Evolutionary conservation across 192 early-diverging fungal genomes (phyloP), one percentile per base, ranked within the genome.

Genomic region (Dispira simplex): DNA sequence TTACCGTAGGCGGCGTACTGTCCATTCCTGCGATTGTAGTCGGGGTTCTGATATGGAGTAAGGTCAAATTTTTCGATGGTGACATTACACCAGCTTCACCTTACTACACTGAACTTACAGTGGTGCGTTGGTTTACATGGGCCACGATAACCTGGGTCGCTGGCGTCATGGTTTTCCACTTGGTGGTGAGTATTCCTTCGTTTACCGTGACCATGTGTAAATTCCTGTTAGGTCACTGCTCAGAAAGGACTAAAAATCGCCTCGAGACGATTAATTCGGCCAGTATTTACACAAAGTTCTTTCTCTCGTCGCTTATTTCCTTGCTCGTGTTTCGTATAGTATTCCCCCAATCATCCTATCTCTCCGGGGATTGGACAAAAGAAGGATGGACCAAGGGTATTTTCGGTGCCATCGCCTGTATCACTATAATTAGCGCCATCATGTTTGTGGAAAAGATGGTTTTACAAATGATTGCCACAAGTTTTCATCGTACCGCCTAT

Each of bases 401-500:
- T 45, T 79, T 83, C 70, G 75, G 78, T 64, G 63, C 81, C 68
- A 78, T 81, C 46, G 69, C 68, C 8, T 63, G 75, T 0, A 25
- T 83, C 10, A 70, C 80, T 44, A 78, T 80, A 44, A 75, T 70
- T 6, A 75, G 72, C 53, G 66, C 68, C 0, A 69, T 85, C 5
- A 68, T 81, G 32, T 72, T 76, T 25, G 52, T 79, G 9, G 84
- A 86, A 55, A 86, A 86, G 67, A 70, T 84, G 11, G 52, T 80
- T 9, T 71, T 84, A 32, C 79, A 86, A 64, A 66, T 81, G 63
- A 78, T 83, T 26, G 80, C 83, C 18, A 80, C 78, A 16, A 73
- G 77, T 46, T 85, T 85, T 70, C 81, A 83, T 63, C 73, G 76
- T 44, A 80, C 77, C 0, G 81, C 81, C 0, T 85, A 85, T 67